phyloP scores from a whole-genome alignment of 441 rosid species.

The Eruca vesicaria region DNA sequence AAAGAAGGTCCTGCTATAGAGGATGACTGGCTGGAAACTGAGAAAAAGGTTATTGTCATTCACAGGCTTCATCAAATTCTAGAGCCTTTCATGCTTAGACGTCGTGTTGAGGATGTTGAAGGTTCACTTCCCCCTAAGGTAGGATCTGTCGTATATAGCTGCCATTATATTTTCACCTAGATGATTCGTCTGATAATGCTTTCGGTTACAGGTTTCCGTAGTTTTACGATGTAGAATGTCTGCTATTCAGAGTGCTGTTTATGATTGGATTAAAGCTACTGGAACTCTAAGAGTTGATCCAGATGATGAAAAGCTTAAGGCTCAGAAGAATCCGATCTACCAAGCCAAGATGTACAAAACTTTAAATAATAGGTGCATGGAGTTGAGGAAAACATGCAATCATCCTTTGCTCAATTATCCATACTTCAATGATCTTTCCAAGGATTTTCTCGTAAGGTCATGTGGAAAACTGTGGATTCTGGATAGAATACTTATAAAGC shows the following conservation, averaged over 20 bases:
- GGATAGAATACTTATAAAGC: conserved; percentile 94
- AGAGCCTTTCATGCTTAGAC: conserved; percentile 99
- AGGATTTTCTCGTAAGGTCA: conserved; percentile 91
- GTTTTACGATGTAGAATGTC: conserved; percentile 98
- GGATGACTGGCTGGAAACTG: conserved; percentile 99
- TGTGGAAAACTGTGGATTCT: conserved; percentile 98
- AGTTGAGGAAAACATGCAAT: conserved; percentile 95
- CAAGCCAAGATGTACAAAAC: conserved; percentile 78
- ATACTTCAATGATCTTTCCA: conserved; percentile 77
- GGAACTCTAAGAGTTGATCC: conserved; percentile 98
- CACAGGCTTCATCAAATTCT: conserved; percentile 99
- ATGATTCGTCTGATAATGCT: conserved; percentile 38
- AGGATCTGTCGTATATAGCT: conserved; percentile 19
- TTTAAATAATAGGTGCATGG: conserved; percentile 98
- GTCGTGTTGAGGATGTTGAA: conserved; percentile 99
- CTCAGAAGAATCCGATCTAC: conserved; percentile 75
- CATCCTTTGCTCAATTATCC: conserved; percentile 99
- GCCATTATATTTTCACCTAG: conserved; percentile 12
- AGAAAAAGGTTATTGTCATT: conserved; percentile 96
- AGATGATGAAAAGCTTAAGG: conserved; percentile 82
- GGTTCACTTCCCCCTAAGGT: conserved; percentile 99
- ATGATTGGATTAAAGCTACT: conserved; percentile 99
- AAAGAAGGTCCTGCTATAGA: conserved; percentile 85
- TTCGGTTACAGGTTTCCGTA: conserved; percentile 73
- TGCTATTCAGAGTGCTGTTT: conserved; percentile 90